These are phyloP conservation scores for Plasmodium yoelii DNA, from an alignment of 169 alveolate species.

Conservation along the genomic window DNA sequence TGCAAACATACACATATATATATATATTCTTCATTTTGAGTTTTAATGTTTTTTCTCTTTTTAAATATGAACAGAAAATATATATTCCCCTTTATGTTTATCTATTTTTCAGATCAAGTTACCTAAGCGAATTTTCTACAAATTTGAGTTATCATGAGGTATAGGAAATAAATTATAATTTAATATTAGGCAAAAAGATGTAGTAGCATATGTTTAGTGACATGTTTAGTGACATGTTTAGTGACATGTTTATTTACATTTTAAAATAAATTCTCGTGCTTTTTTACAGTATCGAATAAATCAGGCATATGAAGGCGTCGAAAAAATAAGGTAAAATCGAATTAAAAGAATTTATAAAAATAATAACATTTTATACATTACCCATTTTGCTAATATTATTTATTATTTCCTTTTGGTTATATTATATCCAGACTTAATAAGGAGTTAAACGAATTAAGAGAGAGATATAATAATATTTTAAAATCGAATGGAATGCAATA, in stretches of 20 bases:
- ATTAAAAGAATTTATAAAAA: background rate
- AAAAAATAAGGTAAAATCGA: constrained; percentile 36
- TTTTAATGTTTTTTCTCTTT: background rate
- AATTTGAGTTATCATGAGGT: constrained; percentile 61
- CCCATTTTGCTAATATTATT: background rate
- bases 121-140: constrained; percentile 43
- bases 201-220: too few species aligned
- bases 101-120: constrained; percentile 8
- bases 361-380: background rate
- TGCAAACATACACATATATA: constrained; percentile 6
- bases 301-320: constrained; percentile 31
- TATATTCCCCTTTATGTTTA: background rate
- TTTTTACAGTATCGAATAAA: constrained; percentile 30
- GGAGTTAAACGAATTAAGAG: constrained; percentile 54
- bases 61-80: background rate
- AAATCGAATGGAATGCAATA: background rate
- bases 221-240: too few species aligned
- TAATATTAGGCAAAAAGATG: background rate
- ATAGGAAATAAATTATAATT: background rate
- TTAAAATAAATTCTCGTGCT: background rate
- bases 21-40: background rate
- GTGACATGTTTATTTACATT: too few species aligned
- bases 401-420: background rate
- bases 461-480: constrained; percentile 35
- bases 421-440: constrained; percentile 20